These are phyloP conservation scores for Chlorophyllum brunneum DNA, from an alignment of 768 basidiomycete species.

Conservation along the genomic window DNA sequence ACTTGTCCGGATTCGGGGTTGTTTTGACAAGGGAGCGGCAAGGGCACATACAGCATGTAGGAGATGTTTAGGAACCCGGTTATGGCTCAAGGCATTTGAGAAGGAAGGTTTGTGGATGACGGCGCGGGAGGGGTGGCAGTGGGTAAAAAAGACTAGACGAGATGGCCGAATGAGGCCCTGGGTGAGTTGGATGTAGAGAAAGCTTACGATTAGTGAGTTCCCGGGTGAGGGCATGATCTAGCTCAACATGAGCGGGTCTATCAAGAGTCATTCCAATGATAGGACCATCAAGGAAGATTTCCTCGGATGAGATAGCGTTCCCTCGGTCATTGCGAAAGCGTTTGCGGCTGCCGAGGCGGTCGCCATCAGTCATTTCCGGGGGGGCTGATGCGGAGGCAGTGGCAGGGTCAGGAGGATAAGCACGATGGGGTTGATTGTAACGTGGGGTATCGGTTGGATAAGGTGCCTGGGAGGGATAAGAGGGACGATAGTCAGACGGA, in stretches of 20 bases:
- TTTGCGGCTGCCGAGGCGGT: conserved; percentile 38
- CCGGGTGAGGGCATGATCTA: conserved; percentile 62
- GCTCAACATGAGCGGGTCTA: conserved; percentile 38
- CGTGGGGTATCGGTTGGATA: conserved; percentile 25
- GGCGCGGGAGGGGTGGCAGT: conserved; percentile 72
- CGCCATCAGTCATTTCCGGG: conserved; percentile 36
- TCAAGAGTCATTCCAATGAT: conserved; percentile 33
- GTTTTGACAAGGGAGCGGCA: conserved; percentile 72
- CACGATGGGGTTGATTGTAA: conserved; percentile 17
- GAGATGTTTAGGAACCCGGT: conserved; percentile 65
- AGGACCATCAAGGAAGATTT: conserved; percentile 37
- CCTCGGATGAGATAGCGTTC: conserved; percentile 32
- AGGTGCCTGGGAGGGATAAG: conserved; percentile 18
- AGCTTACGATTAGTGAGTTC: conserved; percentile 72
- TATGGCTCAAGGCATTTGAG: conserved; percentile 58
- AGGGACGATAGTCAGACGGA: conserved; percentile 13
- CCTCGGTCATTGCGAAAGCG: conserved; percentile 44
- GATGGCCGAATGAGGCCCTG: conserved; percentile 13
- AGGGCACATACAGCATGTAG: conserved; percentile 74
- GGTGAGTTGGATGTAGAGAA: conserved; percentile 12
- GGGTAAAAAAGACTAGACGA: conserved; percentile 71
- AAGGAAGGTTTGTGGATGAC: conserved; percentile 82
- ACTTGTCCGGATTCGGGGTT: conserved; percentile 53
- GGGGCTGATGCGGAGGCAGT: conserved; percentile 16
- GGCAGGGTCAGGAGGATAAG: conserved; percentile 17